Conservation (phyloP, 1,284 basidiomycete genomes). For the Trichosporon coremiiforme region DNA sequence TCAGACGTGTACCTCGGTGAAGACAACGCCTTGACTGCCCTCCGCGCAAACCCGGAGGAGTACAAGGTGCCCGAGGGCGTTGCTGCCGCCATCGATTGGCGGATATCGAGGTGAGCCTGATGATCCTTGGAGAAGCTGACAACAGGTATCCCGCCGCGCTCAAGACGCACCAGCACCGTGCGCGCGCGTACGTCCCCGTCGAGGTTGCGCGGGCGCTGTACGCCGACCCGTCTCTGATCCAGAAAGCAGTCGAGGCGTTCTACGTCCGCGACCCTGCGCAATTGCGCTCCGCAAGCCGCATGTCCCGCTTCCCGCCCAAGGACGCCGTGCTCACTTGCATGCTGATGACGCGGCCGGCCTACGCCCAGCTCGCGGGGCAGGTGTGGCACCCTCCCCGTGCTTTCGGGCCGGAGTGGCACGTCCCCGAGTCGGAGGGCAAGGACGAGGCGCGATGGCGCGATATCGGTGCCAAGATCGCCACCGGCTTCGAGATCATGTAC, state of each 20-base stretch:
- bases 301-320: conserved; percentile 81
- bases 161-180: conserved; percentile 72
- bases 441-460: conserved; percentile 72
- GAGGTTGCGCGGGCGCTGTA: conserved; percentile 74
- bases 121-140: conserved; percentile 15
- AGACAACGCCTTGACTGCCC: conserved; percentile 68
- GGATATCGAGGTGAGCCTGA: conserved; percentile 64
- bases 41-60: conserved; percentile 53
- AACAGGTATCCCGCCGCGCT: conserved; percentile 71
- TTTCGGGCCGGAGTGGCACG: conserved; percentile 66
- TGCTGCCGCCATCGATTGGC: conserved; percentile 67
- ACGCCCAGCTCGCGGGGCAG: conserved; percentile 87
- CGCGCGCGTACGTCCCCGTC: conserved; percentile 76
- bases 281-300: conserved; percentile 77
- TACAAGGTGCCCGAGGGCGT: conserved; percentile 63
- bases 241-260: conserved; percentile 84
- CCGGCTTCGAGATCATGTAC: conserved; percentile 93
- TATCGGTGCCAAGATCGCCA: conserved; percentile 87
- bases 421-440: conserved; percentile 60
- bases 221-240: conserved; percentile 69
- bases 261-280: conserved; percentile 88
- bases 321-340: conserved; percentile 65
- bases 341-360: conserved; percentile 81
- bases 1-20: conserved; percentile 64
- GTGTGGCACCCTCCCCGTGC: conserved; percentile 87